A percentile compares a stretch with the other conserved stretches of the same genome.
These are phyloP conservation scores for Pseudognaphalium luteoalbum DNA, from an alignment of 129 eudicot genomes.

Conservation along the genomic window DNA sequence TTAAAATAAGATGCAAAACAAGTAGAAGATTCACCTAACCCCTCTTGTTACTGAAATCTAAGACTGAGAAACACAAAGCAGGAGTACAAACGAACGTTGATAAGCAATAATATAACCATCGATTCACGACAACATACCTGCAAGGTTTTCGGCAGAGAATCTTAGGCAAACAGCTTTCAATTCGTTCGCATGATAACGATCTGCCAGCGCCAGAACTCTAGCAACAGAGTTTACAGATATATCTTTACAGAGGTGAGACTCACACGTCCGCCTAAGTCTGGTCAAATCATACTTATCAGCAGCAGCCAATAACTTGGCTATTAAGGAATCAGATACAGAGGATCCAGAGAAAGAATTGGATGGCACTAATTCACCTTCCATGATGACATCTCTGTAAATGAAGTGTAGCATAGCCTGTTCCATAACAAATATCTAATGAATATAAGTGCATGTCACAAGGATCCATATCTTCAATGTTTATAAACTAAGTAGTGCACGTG, in stretches of 20 bases:
- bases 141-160: constrained; percentile 25
- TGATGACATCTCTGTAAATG: constrained; percentile 60
- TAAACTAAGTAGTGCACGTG: not conserved
- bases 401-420: constrained; percentile 78
- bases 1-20: not conserved
- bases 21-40: not conserved
- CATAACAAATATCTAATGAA: not conserved
- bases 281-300: constrained; percentile 8
- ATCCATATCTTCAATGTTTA: too few relatives aligned
- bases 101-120: not conserved
- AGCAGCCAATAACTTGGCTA: constrained; percentile 56
- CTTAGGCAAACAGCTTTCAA: constrained; percentile 69
- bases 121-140: not conserved
- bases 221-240: constrained; percentile 60
- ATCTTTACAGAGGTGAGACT: constrained; percentile 70
- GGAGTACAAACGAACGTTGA: not conserved
- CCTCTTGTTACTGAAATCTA: not conserved
- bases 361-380: constrained; percentile 48
- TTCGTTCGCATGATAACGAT: constrained; percentile 53
- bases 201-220: constrained; percentile 40
- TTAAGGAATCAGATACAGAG: constrained; percentile 45
- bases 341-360: constrained; percentile 19
- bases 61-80: not conserved
- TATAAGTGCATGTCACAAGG: too few relatives aligned
- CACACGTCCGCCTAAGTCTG: constrained; percentile 45